Base-by-base conservation (phyloP, 352 stramenopile species). In the Globisporangium apiculatum region DNA sequence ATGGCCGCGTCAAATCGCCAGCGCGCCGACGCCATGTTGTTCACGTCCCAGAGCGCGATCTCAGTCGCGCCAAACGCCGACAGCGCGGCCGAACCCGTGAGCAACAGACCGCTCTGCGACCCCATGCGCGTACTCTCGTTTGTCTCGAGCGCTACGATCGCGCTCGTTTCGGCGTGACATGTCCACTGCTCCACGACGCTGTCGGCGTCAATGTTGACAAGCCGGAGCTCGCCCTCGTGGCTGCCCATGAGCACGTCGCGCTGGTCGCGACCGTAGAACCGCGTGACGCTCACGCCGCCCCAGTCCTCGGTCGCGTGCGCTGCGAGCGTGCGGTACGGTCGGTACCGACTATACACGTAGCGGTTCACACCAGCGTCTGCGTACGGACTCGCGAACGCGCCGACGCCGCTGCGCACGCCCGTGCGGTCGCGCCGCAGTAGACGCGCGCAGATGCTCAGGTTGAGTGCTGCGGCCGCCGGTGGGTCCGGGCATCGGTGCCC, bases 341-440 rank as follows among this genome's bases (percentile, higher is more conserved):
- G 75, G 40, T 94, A 91, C 0, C 82, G 78, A 65, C 80, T 90
- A 45, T 79, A 94, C 1, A 90, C 71, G 53, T 87, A 94, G 9
- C 84, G 75, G 61, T 86, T 87, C 45, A 92, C 75, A 7, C 81
- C 76, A 51, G 79, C 69, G 68, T 92, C 82, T 12, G 66, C 59
- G 51, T 87, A 83, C 11, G 79, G 68, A 31, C 63, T 80, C 7
- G 71, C 71, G 37, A 89, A 83, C 14, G 73, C 67, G 18, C 65
- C 70, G 7, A 62, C 42, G 0, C 75, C 76, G 43, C 61, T 56
- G 7, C 69, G 78, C 70, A 81, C 91, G 4, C 75, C 67, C 0
- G 66, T 73, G 31, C 73, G 75, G 49, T 64, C 70, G 11, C 79
- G 80, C 47, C 83, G 67, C 9, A 84, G 48, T 42, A 96, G 52